Evolutionary conservation across 352 stramenopile species (phyloP).

Genomic region (Phytophthora fragariae): DNA sequence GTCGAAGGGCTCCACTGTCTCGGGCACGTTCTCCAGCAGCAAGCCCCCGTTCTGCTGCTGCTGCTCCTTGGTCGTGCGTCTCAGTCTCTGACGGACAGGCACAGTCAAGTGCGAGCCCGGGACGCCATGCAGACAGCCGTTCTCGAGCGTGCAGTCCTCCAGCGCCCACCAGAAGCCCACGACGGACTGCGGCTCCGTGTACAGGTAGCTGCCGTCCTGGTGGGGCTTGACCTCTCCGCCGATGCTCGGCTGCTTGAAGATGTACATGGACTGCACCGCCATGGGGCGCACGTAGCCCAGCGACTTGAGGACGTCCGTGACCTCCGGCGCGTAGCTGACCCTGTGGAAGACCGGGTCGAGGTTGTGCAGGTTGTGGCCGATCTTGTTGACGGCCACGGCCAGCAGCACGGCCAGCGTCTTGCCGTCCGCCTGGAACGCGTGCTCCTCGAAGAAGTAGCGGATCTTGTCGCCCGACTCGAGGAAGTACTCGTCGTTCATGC

Average conservation of each 20-base stretch:
- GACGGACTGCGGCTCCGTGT: conserved; percentile 95
- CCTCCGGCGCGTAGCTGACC: conserved; percentile 83
- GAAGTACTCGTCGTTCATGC: conserved; percentile 94
- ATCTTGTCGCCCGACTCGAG: conserved; percentile 92
- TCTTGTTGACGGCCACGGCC: conserved; percentile 94
- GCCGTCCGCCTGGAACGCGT: conserved; percentile 66
- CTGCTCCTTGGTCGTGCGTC: conserved; percentile 68
- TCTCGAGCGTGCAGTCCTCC: conserved; percentile 94
- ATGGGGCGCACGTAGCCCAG: conserved; percentile 91
- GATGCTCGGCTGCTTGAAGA: conserved; percentile 96
- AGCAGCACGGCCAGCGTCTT: conserved; percentile 77
- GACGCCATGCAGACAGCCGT: conserved; percentile 95
- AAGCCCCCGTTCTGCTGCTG: conserved; percentile 43
- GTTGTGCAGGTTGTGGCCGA: conserved; percentile 96
- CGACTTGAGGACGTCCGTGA: conserved; percentile 79
- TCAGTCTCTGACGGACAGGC: conserved; percentile 86
- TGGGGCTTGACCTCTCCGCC: conserved; percentile 95
- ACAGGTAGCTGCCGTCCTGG: conserved; percentile 97
- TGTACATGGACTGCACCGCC: conserved; percentile 97
- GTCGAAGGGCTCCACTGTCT: conserved; percentile 63
- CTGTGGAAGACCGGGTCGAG: conserved; percentile 85
- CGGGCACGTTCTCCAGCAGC: conserved; percentile 71
- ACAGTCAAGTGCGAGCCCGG: conserved; percentile 90
- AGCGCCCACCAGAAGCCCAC: conserved; percentile 96
- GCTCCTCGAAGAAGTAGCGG: conserved; percentile 95